A percentile compares a stretch with the other conserved stretches of the same genome.
Evolutionary conservation across 352 stramenopile species (phyloP).

Genomic region (Phytopythium sindhum): DNA sequence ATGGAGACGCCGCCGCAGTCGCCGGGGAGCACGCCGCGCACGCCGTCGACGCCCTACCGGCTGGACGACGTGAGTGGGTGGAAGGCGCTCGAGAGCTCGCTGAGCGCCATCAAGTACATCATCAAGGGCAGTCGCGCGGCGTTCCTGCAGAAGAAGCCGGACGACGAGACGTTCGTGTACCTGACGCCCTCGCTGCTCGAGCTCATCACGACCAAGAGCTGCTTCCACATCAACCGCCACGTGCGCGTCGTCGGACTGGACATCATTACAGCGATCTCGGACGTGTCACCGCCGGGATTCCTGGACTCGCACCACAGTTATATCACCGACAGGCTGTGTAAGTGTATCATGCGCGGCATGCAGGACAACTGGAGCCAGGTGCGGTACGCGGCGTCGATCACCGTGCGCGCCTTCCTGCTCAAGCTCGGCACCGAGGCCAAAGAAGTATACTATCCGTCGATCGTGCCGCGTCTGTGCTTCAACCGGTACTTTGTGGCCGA

Average conservation of each 20-base stretch:
- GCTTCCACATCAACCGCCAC: slow-evolving; percentile 95
- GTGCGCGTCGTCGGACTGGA: slow-evolving; percentile 88
- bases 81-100: slow-evolving; percentile 94
- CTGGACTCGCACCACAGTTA: slow-evolving; percentile 31
- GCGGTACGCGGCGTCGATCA: slow-evolving; percentile 92
- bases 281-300: slow-evolving; percentile 41
- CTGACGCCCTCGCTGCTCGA: slow-evolving; percentile 62
- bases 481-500: slow-evolving; percentile 97
- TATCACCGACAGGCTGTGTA: slow-evolving; percentile 48
- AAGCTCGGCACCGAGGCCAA: slow-evolving; percentile 63
- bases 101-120: slow-evolving; percentile 84
- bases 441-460: slow-evolving; percentile 57
- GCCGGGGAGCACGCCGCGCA: slow-evolving; percentile 59
- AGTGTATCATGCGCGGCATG: slow-evolving; percentile 78
- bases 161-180: slow-evolving; percentile 43
- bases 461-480: slow-evolving; percentile 95
- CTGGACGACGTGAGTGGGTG: slow-evolving; percentile 96
- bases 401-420: slow-evolving; percentile 84
- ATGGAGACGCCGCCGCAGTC: slow-evolving; percentile 69
- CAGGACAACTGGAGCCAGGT: slow-evolving; percentile 98
- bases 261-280: slow-evolving; percentile 71
- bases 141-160: slow-evolving; percentile 43
- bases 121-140: slow-evolving; percentile 70
- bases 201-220: slow-evolving; percentile 71
- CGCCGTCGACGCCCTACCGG: slow-evolving; percentile 71